These are phyloP conservation scores for Brassica rapa DNA, from an alignment of 345 rosid species.

Conservation along the genomic window DNA sequence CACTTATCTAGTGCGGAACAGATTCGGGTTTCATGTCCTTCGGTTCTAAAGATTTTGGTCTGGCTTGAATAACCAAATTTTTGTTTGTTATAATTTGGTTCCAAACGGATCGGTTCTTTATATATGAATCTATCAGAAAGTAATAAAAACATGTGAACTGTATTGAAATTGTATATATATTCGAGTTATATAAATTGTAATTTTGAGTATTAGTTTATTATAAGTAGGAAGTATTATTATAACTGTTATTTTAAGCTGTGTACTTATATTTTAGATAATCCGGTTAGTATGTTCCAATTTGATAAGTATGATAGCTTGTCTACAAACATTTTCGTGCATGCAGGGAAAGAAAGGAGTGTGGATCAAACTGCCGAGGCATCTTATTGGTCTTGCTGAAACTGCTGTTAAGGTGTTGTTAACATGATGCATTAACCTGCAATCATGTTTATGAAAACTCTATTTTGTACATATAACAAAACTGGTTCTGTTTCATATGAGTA, in stretches of 20 bases:
- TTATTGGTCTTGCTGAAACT: constrained; percentile 63
- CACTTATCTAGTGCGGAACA: not conserved
- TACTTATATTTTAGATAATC: not conserved
- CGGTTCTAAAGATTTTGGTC: not conserved
- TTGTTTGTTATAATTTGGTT: not conserved
- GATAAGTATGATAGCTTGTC: not conserved
- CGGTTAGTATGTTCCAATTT: no score
- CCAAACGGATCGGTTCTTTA: not conserved
- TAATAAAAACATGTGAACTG: no score
- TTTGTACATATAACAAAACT: not conserved
- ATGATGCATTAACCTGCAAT: not conserved
- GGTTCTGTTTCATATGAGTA: constrained; percentile 35
- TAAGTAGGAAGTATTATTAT: no score
- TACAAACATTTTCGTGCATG: not conserved
- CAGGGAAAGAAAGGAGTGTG: constrained; percentile 88
- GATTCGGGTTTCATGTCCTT: not conserved
- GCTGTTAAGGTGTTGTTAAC: constrained; percentile 62
- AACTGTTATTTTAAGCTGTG: not conserved
- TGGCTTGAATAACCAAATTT: not conserved
- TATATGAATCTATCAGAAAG: no score
- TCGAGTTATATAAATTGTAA: no score
- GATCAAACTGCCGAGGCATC: constrained; percentile 77
- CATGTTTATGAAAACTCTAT: not conserved
- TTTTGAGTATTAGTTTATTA: no score
- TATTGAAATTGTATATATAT: no score